phyloP scores from a whole-genome alignment of 2,329 filamentous ascomycete species.

The Fusarium keratoplasticum region DNA sequence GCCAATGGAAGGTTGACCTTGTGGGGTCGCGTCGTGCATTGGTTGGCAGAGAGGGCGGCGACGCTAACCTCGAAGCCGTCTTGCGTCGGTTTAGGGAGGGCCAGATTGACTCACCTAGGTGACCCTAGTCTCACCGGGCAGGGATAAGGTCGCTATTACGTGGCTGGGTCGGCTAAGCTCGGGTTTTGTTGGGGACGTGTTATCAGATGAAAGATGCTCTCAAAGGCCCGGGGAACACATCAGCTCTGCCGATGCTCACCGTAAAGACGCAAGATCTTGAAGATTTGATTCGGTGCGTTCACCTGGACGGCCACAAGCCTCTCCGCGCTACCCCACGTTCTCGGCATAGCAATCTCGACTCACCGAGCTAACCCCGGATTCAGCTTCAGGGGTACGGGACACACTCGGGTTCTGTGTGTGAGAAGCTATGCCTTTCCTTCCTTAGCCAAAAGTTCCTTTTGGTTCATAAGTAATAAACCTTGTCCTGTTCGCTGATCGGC shows the following conservation, averaged over 20 bases:
- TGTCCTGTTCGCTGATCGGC: not conserved
- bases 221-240: not conserved
- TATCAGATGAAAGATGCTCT: not conserved
- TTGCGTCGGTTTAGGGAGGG: constrained; percentile 29
- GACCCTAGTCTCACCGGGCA: constrained; percentile 7
- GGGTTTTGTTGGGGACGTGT: constrained; percentile 25
- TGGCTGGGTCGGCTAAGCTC: constrained; percentile 27
- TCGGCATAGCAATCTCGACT: constrained; percentile 24
- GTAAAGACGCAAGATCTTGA: not conserved
- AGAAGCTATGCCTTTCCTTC: not conserved
- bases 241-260: not conserved
- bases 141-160: constrained; percentile 11
- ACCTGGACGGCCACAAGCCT: not conserved
- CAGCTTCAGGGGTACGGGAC: constrained; percentile 25
- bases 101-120: constrained; percentile 33
- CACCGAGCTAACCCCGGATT: constrained; percentile 36
- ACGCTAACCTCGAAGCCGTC: constrained; percentile 29
- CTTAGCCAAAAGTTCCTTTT: not conserved
- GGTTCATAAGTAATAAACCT: not conserved
- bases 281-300: not conserved
- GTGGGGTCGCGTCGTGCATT: constrained; percentile 13
- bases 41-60: constrained; percentile 17
- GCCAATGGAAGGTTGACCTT: constrained; percentile 25
- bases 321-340: constrained; percentile 20
- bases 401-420: not conserved